Evolutionary conservation across 2,329 filamentous ascomycete species (phyloP).

Genomic region (Venturia nashicola): DNA sequence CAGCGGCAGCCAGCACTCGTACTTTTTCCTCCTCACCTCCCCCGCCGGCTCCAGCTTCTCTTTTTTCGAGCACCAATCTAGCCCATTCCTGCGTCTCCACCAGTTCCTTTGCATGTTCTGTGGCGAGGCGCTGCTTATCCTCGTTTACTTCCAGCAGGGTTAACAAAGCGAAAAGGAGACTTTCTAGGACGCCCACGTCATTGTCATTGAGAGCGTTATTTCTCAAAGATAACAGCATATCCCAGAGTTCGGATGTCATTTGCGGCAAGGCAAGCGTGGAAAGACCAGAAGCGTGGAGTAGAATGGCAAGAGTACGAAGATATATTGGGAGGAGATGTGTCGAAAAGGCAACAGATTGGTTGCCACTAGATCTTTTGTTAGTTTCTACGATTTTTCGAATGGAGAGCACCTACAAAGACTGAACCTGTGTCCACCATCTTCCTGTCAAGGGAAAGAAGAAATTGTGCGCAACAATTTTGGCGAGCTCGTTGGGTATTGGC

Average conservation of each 20-base stretch:
- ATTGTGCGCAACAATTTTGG: constrained; percentile 57
- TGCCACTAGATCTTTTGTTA: constrained; percentile 18
- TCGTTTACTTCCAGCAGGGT: constrained; percentile 73
- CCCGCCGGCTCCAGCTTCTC: constrained; percentile 26
- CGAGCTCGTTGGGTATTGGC: constrained; percentile 63
- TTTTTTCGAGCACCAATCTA: constrained; percentile 54
- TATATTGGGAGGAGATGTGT: constrained; percentile 67
- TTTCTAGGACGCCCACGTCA: constrained; percentile 57
- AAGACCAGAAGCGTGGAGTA: constrained; percentile 74
- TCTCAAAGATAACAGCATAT: constrained; percentile 63
- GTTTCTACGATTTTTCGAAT: constrained; percentile 10
- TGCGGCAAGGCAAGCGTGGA: constrained; percentile 63
- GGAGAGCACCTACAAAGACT: constrained; percentile 31
- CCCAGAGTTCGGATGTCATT: constrained; percentile 75
- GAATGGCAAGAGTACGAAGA: constrained; percentile 72
- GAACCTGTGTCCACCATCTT: constrained; percentile 57
- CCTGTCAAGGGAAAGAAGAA: constrained; percentile 84
- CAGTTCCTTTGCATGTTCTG: constrained; percentile 61
- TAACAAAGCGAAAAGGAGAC: constrained; percentile 66
- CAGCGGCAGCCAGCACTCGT: constrained; percentile 64
- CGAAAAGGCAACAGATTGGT: constrained; percentile 54
- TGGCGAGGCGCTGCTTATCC: constrained; percentile 59
- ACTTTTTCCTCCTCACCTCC: constrained; percentile 63
- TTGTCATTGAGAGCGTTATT: constrained; percentile 33
- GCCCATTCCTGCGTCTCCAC: constrained; percentile 86